Percentiles rank a stretch among this genome's conserved stretches.
phyloP scores from a whole-genome alignment of 495 filamentous ascomycete genomes.

The Penicillium cataractarum region DNA sequence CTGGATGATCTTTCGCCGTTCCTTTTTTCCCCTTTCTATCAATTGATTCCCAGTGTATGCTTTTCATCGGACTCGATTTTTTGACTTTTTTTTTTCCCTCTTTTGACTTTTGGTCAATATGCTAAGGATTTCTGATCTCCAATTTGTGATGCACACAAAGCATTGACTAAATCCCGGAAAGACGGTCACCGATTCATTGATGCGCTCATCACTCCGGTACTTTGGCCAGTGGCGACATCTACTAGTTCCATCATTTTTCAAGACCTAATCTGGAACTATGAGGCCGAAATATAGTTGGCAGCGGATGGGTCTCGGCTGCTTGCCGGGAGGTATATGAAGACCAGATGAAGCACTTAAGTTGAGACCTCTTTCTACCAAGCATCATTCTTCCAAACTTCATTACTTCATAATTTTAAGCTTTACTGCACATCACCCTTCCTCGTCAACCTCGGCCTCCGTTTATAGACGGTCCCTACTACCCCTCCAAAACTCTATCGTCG shows the following conservation, averaged over 20 bases:
- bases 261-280: conserved; percentile 16
- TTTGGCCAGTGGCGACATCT: conserved; percentile 31
- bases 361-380: background rate
- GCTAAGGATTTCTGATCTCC: conserved; percentile 12
- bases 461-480: background rate
- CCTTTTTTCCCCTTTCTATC: conserved; percentile 4
- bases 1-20: conserved; percentile 16
- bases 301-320: conserved; percentile 13
- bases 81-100: background rate
- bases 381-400: background rate
- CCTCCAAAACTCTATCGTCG: background rate
- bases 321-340: conserved; percentile 32
- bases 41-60: background rate
- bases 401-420: background rate
- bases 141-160: conserved; percentile 16
- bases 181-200: conserved; percentile 22
- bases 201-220: conserved; percentile 21
- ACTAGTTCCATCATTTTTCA: conserved; percentile 9
- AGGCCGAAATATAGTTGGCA: conserved; percentile 7
- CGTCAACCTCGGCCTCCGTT: background rate
- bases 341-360: background rate
- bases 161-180: conserved; percentile 21
- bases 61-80: background rate
- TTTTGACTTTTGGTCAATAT: background rate
- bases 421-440: background rate